Conservation (phyloP, 2,329 filamentous ascomycete species). For the Triangularia setosa region DNA sequence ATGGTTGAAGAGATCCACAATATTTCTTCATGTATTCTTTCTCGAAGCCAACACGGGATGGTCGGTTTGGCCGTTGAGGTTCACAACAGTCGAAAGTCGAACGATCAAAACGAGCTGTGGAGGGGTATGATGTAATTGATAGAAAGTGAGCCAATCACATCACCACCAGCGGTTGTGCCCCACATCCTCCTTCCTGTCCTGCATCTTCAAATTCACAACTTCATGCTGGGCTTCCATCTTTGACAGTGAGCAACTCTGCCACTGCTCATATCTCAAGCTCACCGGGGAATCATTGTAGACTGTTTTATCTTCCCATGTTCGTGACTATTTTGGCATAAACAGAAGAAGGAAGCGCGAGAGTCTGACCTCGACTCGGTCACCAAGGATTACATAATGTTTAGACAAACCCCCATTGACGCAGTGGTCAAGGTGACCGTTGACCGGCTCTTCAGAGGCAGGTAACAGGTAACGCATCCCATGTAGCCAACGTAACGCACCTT, state of each 20-base stretch:
- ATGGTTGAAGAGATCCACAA: background rate
- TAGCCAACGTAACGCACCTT: background rate
- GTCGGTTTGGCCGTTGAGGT: background rate
- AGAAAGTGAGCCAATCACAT: background rate
- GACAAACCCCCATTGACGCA: background rate
- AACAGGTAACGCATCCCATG: background rate
- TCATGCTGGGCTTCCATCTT: background rate
- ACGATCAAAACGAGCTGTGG: background rate
- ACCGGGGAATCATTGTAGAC: background rate
- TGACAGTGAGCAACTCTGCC: background rate
- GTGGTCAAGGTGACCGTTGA: background rate
- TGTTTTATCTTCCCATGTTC: background rate
- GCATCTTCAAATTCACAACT: constrained; percentile 2
- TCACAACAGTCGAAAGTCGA: constrained; percentile 1
- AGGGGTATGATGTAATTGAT: constrained; percentile 8
- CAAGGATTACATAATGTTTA: background rate
- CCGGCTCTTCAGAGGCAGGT: background rate
- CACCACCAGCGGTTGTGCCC: background rate
- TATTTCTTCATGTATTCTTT: background rate
- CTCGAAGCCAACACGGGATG: background rate
- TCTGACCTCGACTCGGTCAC: background rate
- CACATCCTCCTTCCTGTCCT: background rate
- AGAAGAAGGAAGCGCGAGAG: background rate
- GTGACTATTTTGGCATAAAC: no score
- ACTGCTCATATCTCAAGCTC: background rate